A percentile compares a stretch with the other conserved stretches of the same genome.
Conservation (phyloP, 148 eudicot species). For the Camellia japonica region DNA sequence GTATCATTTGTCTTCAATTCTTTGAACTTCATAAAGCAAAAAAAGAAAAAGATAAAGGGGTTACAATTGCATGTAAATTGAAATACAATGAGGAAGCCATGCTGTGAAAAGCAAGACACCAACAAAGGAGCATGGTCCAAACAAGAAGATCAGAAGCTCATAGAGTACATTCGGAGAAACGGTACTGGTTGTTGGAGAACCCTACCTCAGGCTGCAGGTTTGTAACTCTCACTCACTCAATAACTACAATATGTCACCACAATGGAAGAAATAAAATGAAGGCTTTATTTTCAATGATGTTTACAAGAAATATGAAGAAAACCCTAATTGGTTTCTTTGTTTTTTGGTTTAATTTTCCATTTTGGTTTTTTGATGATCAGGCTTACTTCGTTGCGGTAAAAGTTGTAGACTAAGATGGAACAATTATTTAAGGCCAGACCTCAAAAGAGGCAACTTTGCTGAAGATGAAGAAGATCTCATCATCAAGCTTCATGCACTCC, state of each 20-base stretch:
- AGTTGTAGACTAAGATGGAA: constrained; percentile 37
- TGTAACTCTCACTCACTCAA: background rate
- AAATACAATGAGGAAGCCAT: constrained; percentile 33
- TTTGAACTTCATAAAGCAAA: too few species aligned
- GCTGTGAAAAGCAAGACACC: constrained; percentile 32
- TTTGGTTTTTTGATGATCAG: constrained; percentile 1
- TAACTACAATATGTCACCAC: too few species aligned
- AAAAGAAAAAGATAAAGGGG: too few species aligned
- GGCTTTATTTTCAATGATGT: background rate
- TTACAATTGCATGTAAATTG: too few species aligned
- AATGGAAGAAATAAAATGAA: background rate
- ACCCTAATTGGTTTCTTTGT: background rate
- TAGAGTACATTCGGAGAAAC: constrained; percentile 27
- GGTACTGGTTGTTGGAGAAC: constrained; percentile 43
- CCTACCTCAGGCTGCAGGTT: constrained; percentile 42
- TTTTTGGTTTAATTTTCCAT: background rate
- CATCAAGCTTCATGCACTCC: constrained; percentile 35
- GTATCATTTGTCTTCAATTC: background rate
- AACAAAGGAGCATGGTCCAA: constrained; percentile 48
- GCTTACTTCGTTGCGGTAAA: constrained; percentile 32
- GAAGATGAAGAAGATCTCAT: constrained; percentile 49
- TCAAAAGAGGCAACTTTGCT: constrained; percentile 29
- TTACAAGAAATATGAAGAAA: background rate
- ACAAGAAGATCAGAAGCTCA: constrained; percentile 41
- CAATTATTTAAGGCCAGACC: constrained; percentile 30